These are phyloP conservation scores for Porcisia deanei DNA, from an alignment of 208 protist genomes.

Conservation along the genomic window DNA sequence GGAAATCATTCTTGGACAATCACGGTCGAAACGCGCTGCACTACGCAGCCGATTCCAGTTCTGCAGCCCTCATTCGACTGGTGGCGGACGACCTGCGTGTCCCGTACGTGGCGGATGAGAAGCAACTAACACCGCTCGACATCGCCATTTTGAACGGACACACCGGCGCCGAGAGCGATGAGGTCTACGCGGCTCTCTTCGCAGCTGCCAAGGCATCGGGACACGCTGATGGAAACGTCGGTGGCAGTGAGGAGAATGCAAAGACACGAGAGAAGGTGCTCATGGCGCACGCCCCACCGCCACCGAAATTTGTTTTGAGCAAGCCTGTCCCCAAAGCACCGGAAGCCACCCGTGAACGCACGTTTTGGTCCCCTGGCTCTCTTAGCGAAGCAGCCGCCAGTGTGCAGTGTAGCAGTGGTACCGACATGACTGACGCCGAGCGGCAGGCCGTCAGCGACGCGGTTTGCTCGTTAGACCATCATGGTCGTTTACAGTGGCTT, in stretches of 20 bases:
- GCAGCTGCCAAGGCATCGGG: conserved; percentile 28
- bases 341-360: neutral
- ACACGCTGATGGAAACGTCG: conserved; percentile 18
- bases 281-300: conserved; percentile 46
- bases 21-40: conserved; percentile 74
- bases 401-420: conserved; percentile 26
- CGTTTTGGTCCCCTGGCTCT: conserved; percentile 13
- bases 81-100: conserved; percentile 45
- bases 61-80: conserved; percentile 43
- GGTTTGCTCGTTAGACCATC: conserved; percentile 19
- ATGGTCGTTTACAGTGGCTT: conserved; percentile 30
- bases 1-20: conserved; percentile 72
- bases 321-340: conserved; percentile 56
- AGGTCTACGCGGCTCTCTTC: conserved; percentile 32
- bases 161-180: conserved; percentile 28
- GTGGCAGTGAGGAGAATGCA: neutral
- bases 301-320: conserved; percentile 74
- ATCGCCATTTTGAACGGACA: conserved; percentile 67
- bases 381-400: neutral
- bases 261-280: conserved; percentile 53
- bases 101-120: conserved; percentile 62
- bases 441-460: conserved; percentile 24
- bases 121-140: conserved; percentile 76
- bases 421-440: conserved; percentile 25
- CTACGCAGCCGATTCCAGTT: conserved; percentile 81